Base-by-base conservation (phyloP, 2,329 filamentous ascomycete genomes). In the Didymella segeticola region DNA sequence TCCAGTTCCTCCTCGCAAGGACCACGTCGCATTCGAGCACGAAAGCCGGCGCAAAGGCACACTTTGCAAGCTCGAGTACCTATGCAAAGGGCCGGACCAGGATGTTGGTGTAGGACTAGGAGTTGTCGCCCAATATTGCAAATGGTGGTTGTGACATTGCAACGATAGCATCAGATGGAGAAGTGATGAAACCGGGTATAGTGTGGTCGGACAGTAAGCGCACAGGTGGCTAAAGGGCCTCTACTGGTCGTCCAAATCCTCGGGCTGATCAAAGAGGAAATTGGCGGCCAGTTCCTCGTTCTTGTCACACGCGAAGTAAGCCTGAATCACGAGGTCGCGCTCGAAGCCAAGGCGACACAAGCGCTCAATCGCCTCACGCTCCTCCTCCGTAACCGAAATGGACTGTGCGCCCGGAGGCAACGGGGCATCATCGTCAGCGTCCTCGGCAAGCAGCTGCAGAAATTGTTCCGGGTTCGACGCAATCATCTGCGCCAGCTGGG, bases 261-360 rank as follows among this genome's bases (percentile, higher is more conserved):
- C 92, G 9, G 93, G 93, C 78, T 98, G 92, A 68, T 99, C 95
- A 72, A 99, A 99, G 56, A 99, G 82, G 77, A 97, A 98, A 79
- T 99, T 99, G 61, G 95, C 95, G 0, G 95, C 95, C 45, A 99
- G 83, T 78, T 99, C 95, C 79, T 99, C 95, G 76, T 99, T 98
- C 85, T 98, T 99, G 78, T 99, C 95, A 77, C 95, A 99, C 27
- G 95, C 95, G 74, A 99, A 99, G 79, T 98, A 99, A 22, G 95
- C 95, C 79, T 99, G 93, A 64, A 98, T 96, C 45, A 95, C 95
- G 66, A 92, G 86, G 66, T 98, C 92, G 56, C 93, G 88, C 67
- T 93, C 87, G 74, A 99, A 99, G 29, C 95, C 95, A 37, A 99
- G 87, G 60, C 90, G 89, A 79, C 91, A 96, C 71, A 99, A 82